phyloP scores from a whole-genome alignment of 805 yeast genomes.

The Blastobotrys americana region DNA sequence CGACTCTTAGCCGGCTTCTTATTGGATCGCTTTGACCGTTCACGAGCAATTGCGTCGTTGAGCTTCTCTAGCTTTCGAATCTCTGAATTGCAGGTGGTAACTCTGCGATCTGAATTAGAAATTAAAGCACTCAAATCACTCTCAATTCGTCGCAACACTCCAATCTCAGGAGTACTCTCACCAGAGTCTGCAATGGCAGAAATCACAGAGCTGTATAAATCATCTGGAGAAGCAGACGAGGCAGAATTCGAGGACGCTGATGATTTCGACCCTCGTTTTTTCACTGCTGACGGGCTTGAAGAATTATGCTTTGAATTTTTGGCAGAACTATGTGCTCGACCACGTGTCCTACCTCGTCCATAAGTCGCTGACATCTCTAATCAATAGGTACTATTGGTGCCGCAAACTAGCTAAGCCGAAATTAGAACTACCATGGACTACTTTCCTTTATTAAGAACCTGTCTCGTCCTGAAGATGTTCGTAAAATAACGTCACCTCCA shows the following conservation, averaged over 20 bases:
- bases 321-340: neutral
- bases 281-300: neutral
- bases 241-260: neutral
- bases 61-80: neutral
- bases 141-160: neutral
- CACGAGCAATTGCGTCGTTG: neutral
- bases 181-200: neutral
- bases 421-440: too few species aligned
- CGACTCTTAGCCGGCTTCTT: neutral
- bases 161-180: neutral
- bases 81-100: neutral
- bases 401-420: too few species aligned
- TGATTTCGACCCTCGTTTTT: neutral
- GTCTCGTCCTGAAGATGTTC: too few species aligned
- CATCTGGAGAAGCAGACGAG: neutral
- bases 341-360: neutral
- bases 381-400: too few species aligned
- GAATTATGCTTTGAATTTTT: neutral
- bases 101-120: neutral
- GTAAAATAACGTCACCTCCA: too few species aligned
- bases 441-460: too few species aligned
- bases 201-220: neutral
- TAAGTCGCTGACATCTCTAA: neutral
- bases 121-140: neutral
- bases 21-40: neutral